Base-by-base conservation (phyloP, 768 basidiomycete species). In the Suillus subaureus region DNA sequence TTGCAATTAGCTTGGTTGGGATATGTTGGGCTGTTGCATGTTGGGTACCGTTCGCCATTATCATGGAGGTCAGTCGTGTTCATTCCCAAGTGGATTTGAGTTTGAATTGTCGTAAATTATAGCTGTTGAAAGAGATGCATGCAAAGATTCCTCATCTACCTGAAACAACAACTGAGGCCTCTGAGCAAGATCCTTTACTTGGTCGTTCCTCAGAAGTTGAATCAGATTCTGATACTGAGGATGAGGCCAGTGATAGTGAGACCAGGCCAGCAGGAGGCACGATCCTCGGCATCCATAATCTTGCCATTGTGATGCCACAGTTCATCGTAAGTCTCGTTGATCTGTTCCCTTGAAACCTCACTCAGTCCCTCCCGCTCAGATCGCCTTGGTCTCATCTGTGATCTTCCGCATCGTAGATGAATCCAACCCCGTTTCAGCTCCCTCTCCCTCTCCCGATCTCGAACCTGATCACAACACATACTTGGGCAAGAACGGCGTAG, bases 21-120 rank as follows among this genome's bases (percentile, higher is more conserved):
- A 91, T 97, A 43, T 96, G 92, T 76, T 98, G 96, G 96, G 93
- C 95, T 12, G 93, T 97, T 47, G 94, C 96, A n/a, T 94, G 93
- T 79, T 97, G 96, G 96, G 93, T 94, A 18, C 96, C 96, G 3
- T 97, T 97, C 70, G 92, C 96, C 23, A 95, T 97, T 72, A 94
- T 98, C 78, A 98, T 98, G 96, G 96, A 96, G 87, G 94, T 87
- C 68, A 60, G 84, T 70, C 5, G 33, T 92, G 83, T 89, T 88
- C 40, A 67, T 40, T 42, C n/a, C 56, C 12, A 28, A 23, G 21
- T 31, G 40, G 18, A 21, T 2, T 49, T 60, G 43, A n/a, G 61
- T 61, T 33, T 39, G 12, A 62, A 18, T 64, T 37, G 28, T 21
- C n/a, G 51, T 26, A 51, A 23, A 49, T 45, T 58, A 37, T 67